Evolutionary conservation across 148 eudicot species (phyloP).

Genomic region (Cornus controversa): DNA sequence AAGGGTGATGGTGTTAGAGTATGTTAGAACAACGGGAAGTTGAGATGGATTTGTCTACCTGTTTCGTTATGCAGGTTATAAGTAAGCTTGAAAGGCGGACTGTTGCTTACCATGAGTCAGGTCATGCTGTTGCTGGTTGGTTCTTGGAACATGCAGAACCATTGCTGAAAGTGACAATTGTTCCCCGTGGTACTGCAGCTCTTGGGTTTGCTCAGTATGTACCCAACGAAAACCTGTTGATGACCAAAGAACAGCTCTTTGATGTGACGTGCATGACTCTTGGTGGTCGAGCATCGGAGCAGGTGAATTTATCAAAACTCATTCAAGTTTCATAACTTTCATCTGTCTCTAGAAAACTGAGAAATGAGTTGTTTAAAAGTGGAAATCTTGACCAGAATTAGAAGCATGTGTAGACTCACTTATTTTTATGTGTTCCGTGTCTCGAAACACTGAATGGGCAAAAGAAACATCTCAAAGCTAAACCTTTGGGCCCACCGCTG

Average conservation of each 20-base stretch:
- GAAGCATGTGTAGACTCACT: background rate
- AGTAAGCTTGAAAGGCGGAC: slow-evolving; percentile 88
- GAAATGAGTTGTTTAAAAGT: background rate
- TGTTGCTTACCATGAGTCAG: slow-evolving; percentile 96
- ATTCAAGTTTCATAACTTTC: slow-evolving; percentile 10
- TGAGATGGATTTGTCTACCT: background rate
- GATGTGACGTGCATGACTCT: slow-evolving; percentile 98
- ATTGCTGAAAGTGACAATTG: slow-evolving; percentile 88
- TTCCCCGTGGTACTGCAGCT: slow-evolving; percentile 97
- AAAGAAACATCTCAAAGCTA: background rate
- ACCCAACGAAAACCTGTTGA: slow-evolving; percentile 89
- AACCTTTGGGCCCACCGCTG: background rate
- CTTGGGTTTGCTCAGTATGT: slow-evolving; percentile 97
- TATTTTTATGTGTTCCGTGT: background rate
- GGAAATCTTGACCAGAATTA: background rate
- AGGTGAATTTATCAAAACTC: slow-evolving; percentile 43
- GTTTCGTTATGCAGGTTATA: slow-evolving; percentile 59
- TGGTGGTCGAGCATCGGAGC: slow-evolving; percentile 97
- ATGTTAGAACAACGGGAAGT: background rate
- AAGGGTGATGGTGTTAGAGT: background rate
- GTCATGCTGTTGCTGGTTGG: slow-evolving; percentile 99
- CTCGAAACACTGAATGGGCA: background rate
- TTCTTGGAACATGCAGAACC: slow-evolving; percentile 96
- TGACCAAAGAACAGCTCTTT: slow-evolving; percentile 97
- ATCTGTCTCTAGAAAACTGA: background rate